Evolutionary conservation across 192 early-diverging fungal genomes (phyloP).

Genomic region (Rhizophagus sp.): DNA sequence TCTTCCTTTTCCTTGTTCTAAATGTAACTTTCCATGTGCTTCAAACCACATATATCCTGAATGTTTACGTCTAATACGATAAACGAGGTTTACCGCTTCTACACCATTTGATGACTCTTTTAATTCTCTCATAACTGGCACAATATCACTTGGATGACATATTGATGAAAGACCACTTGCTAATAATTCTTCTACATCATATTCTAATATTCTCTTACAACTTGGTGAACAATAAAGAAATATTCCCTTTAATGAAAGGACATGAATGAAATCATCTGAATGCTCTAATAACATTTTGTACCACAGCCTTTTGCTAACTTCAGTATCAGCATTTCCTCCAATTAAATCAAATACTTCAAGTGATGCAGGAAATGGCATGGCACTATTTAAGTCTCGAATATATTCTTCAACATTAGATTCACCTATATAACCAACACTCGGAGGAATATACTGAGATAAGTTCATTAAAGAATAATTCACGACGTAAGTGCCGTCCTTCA

Average conservation of each 20-base stretch:
- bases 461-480: constrained; percentile 51
- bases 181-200: constrained; percentile 55
- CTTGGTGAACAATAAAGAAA: constrained; percentile 63
- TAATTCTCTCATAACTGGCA: constrained; percentile 69
- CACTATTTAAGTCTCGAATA: constrained; percentile 39
- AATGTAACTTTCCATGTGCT: constrained; percentile 59
- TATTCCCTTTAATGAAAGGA: constrained; percentile 64
- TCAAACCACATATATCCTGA: constrained; percentile 69
- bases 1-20: constrained; percentile 65
- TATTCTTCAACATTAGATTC: constrained; percentile 38
- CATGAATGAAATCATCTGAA: constrained; percentile 63
- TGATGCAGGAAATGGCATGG: constrained; percentile 36
- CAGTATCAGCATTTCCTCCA: constrained; percentile 38
- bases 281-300: constrained; percentile 53
- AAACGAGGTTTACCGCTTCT: constrained; percentile 57
- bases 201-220: constrained; percentile 53
- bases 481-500: constrained; percentile 61
- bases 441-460: constrained; percentile 38
- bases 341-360: constrained; percentile 41
- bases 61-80: constrained; percentile 58
- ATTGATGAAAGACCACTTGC: constrained; percentile 57
- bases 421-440: constrained; percentile 22
- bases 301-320: constrained; percentile 36
- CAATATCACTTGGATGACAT: constrained; percentile 66
- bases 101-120: constrained; percentile 47